Percentiles rank a stretch among this genome's conserved stretches.
Conservation (phyloP, 306 rosid genomes). For the Fagus sylvatica region DNA sequence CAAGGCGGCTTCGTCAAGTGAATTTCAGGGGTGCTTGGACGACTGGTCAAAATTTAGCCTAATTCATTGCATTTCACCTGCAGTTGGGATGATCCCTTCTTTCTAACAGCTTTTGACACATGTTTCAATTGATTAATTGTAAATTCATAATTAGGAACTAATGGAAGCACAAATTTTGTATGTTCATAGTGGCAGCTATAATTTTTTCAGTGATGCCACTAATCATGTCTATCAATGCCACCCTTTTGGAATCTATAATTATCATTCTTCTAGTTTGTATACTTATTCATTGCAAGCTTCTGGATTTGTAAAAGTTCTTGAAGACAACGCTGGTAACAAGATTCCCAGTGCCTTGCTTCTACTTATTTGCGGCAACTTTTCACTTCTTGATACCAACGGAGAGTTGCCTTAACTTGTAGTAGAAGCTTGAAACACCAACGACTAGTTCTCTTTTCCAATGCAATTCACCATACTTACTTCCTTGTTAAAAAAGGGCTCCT, state of each 20-base stretch:
- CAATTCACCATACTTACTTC: no score
- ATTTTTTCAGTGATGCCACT: neutral
- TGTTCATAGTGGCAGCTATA: neutral
- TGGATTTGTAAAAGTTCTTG: no score
- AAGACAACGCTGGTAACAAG: no score
- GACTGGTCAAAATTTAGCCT: neutral
- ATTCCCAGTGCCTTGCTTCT: no score
- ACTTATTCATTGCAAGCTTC: no score
- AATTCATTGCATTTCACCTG: neutral
- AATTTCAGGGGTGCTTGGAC: neutral
- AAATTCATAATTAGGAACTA: neutral
- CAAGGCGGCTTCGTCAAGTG: neutral
- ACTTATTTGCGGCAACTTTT: no score
- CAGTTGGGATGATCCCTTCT: neutral
- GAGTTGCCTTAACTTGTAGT: no score
- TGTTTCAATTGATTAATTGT: neutral
- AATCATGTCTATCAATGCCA: neutral
- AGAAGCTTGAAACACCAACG: no score
- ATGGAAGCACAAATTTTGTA: neutral
- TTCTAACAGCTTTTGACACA: neutral
- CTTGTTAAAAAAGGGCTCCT: no score
- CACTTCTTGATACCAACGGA: no score
- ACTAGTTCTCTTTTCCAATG: no score
- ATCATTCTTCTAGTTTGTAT: no score
- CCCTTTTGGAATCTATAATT: neutral